phyloP scores from a whole-genome alignment of 441 rosid genomes.

The Euphorbia schlechtendalii region DNA sequence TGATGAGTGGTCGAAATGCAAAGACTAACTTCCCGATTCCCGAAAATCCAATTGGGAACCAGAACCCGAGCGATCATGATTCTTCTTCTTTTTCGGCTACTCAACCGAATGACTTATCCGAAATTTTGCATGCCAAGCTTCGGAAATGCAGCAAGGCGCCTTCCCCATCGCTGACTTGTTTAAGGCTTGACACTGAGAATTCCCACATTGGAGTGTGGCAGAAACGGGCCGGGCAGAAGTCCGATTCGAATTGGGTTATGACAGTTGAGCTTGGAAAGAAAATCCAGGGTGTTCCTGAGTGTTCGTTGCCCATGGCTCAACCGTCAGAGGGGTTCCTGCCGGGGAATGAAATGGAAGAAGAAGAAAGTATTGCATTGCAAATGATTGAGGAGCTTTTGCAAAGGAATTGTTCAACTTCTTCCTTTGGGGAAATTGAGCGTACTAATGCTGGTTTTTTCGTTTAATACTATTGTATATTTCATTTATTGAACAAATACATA shows the following conservation, averaged over 20 bases:
- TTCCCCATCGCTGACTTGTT: constrained; percentile 74
- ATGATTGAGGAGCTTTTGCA: constrained; percentile 84
- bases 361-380: constrained; percentile 61
- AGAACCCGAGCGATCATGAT: not conserved
- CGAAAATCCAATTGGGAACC: constrained; percentile 23
- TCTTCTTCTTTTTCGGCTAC: constrained; percentile 19
- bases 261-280: constrained; percentile 52
- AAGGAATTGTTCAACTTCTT: constrained; percentile 42
- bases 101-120: constrained; percentile 22
- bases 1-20: constrained; percentile 80
- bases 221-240: constrained; percentile 60
- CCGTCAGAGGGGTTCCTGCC: not conserved
- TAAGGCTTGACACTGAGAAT: constrained; percentile 72
- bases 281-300: too few relatives aligned
- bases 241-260: constrained; percentile 78
- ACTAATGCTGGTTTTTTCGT: not conserved
- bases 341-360: constrained; percentile 35
- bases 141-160: constrained; percentile 59
- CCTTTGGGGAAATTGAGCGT: not conserved
- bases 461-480: constrained; percentile 22
- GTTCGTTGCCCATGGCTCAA: constrained; percentile 3
- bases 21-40: constrained; percentile 64
- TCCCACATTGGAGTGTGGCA: constrained; percentile 92
- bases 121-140: constrained; percentile 55
- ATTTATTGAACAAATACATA: too few relatives aligned